Base-by-base conservation (phyloP, 345 rosid species). In the Conringia planisiliqua region DNA sequence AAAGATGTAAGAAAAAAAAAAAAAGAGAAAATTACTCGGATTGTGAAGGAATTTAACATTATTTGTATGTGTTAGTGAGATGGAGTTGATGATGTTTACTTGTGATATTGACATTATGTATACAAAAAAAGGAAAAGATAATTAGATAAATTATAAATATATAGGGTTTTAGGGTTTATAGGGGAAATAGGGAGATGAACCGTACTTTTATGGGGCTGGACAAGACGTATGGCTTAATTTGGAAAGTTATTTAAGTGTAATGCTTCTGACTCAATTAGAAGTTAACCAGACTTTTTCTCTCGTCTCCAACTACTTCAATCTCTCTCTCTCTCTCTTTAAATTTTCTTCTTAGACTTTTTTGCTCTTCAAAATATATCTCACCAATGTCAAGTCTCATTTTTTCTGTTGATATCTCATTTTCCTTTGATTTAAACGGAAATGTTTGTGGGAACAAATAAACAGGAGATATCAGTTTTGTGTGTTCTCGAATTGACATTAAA, bases 241-340 rank as follows among this genome's bases (percentile, higher is more conserved):
- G 78, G 81, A 42, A 78, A 78, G 51, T 78, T 71, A 78, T 78
- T 24, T 66, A 78, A 66, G 65, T 78, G 64, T 66, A 78, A 48
- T 71, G 56, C 78, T 62, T 72, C 78, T 78, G 73, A 72, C 69
- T 52, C 64, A 52, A 51, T 78, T 72, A 78, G 78, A 52, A 72
- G 74, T 65, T 72, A 78, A 78, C 77, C 42, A 72, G 48, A 47
- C 62, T 30, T 57, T 57, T 47, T 32, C n/a, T 71, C 60, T 58
- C 52, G 8, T 64, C 35, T 55, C 71, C 51, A 35, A 40, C 71
- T 64, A 56, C 71, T 70, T 52, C 42, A 70, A 27, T 33, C 18
- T 52, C 51, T 62, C 74, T 61, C 74, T 44, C 72, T 66, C 48
- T 47, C 3, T n/a, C n/a, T n/a, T 13, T 36, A 20, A 35, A 13